Base-by-base conservation (phyloP, 192 early-diverging fungal species). In the Linnemannia zychae region DNA sequence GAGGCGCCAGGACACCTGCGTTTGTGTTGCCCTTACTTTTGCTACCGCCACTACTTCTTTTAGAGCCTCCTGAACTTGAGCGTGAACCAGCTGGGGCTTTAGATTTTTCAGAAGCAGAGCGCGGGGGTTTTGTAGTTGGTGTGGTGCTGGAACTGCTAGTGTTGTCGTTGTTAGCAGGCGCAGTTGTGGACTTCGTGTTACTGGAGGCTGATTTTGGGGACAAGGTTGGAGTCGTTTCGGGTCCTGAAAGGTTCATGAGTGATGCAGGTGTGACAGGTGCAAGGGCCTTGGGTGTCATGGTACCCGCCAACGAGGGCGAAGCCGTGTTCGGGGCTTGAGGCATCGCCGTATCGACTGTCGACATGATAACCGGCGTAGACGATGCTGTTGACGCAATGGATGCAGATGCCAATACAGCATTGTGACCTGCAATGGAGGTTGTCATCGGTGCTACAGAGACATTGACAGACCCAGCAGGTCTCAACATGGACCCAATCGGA, bases 221-320 rank as follows among this genome's bases (percentile, higher is more conserved):
- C 3, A 77, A 57, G 6, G 77, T 79, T 37, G 69, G 74, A 7
- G 87, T 77, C 4, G 74, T 49, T 40, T 81, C 84, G 24, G 81
- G 65, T 50, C 73, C 70, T 18, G 87, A 78, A 13, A 95, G 49
- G 50, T 92, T 91, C 94, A 95, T 94, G 28, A 95, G 74, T 15
- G 92, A 88, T 12, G 91, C 90, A 7, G 95, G 95, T 0, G 95
- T 95, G 11, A 92, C 92, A 13, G 94, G 94, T 36, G 90, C 90
- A 20, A 93, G 31, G 1, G 83, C 34, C 22, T 67, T 80, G 13
- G 65, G 37, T 7, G 60, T 73, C 22, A 60, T 12, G 9, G 57
- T 31, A 24, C 28, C 28, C 2, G n/a, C 12, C 9, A 60, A 67
- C 0, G 46, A 34, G 4, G 49, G 31, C 24, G 50, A 67, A 24